phyloP scores from a whole-genome alignment of 1,139 yeast genomes.

The Debaryomyces sp. region DNA sequence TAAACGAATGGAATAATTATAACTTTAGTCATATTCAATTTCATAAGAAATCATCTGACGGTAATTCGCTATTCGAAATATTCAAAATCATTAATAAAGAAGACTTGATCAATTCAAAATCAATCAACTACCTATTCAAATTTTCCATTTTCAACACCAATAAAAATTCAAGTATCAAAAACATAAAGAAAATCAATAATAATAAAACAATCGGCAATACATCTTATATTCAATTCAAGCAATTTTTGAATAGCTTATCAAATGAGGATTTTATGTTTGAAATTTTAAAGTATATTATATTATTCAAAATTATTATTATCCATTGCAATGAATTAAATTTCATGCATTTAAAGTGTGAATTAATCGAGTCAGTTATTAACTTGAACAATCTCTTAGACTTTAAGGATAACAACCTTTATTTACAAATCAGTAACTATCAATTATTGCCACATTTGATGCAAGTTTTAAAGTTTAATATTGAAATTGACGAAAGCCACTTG shows the following conservation, averaged over 20 bases:
- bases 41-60: constrained; percentile 7
- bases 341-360: constrained; percentile 23
- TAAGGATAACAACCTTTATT: constrained; percentile 29
- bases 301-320: constrained; percentile 36
- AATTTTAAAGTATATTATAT: constrained; percentile 24
- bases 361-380: constrained; percentile 23
- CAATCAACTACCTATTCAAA: constrained; percentile 8
- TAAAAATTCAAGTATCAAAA: constrained; percentile 4
- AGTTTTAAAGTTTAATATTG: constrained; percentile 31
- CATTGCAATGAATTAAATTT: constrained; percentile 26
- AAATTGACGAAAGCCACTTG: constrained; percentile 14
- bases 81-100: constrained; percentile 13
- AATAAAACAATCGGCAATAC: constrained; percentile 5
- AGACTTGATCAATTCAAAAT: constrained; percentile 7
- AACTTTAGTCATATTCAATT: constrained; percentile 10
- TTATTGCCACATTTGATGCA: constrained; percentile 39
- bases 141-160: constrained; percentile 7
- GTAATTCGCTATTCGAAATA: constrained; percentile 12
- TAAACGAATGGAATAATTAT: constrained; percentile 13
- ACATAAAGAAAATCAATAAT: constrained; percentile 3
- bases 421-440: constrained; percentile 39
- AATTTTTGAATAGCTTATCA: constrained; percentile 2
- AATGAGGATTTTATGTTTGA: constrained; percentile 12
- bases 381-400: constrained; percentile 25
- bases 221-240: constrained; percentile 6